Percentiles rank a stretch among this genome's conserved stretches.
Evolutionary conservation across 441 rosid genomes (phyloP).

Genomic region (Omphalea diandra): DNA sequence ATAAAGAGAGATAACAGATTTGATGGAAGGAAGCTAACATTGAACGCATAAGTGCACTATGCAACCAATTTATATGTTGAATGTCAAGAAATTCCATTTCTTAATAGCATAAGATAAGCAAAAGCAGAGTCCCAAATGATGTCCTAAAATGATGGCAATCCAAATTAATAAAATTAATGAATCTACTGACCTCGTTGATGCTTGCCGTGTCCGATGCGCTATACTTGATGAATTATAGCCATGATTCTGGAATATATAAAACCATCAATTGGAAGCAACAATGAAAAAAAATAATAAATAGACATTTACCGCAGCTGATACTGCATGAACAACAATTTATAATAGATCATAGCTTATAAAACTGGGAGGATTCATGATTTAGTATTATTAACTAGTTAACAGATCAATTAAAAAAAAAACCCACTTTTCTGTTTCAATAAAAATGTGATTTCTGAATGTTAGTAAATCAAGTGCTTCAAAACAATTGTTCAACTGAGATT

Average conservation of each 20-base stretch:
- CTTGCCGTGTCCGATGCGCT: conserved; percentile 55
- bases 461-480: too few species aligned
- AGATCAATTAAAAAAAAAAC: not conserved
- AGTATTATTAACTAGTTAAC: not conserved
- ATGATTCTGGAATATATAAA: conserved; percentile 44
- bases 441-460: not conserved
- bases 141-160: too few species aligned
- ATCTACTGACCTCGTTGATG: conserved; percentile 50
- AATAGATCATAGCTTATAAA: too few species aligned
- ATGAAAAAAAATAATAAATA: not conserved
- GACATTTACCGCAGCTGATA: too few species aligned
- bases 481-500: too few species aligned
- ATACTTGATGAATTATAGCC: conserved; percentile 43
- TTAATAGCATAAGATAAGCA: too few species aligned
- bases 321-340: not conserved
- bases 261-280: conserved; percentile 7
- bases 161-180: not conserved
- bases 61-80: too few species aligned
- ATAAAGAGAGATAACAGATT: too few species aligned
- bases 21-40: too few species aligned
- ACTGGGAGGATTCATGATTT: not conserved
- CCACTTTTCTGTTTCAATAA: not conserved
- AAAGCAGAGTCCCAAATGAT: too few species aligned
- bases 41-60: too few species aligned
- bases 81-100: too few species aligned